Conservation (phyloP, 768 basidiomycete species). For the Agaricus subrufescens region DNA sequence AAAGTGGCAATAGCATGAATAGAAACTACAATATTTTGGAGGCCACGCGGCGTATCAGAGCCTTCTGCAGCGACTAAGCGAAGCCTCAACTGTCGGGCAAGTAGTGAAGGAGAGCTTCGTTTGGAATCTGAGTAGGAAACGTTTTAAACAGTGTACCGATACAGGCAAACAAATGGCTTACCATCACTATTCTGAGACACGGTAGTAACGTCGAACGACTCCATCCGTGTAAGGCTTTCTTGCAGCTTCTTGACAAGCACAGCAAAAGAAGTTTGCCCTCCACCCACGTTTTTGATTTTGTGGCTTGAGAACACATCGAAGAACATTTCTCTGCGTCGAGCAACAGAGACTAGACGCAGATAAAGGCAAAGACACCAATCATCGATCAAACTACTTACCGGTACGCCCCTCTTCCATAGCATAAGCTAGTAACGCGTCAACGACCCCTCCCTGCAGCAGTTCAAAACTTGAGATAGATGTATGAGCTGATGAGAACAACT, state of each 20-base stretch:
- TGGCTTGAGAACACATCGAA: conserved; percentile 71
- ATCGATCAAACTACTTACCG: conserved; percentile 35
- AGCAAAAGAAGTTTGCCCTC: conserved; percentile 56
- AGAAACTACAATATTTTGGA: conserved; percentile 91
- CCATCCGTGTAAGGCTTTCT: conserved; percentile 92
- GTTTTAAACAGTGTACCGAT: conserved; percentile 2
- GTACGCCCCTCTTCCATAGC: conserved; percentile 63
- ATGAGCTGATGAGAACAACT: conserved; percentile 70
- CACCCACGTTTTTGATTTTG: conserved; percentile 36
- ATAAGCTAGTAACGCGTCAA: conserved; percentile 81
- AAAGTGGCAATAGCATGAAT: conserved; percentile 98
- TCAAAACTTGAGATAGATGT: conserved; percentile 94
- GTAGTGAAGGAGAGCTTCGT: conserved; percentile 82
- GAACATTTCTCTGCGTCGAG: conserved; percentile 71
- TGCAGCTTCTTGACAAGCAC: conserved; percentile 93
- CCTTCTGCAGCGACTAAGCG: conserved; percentile 88
- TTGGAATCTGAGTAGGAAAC: conserved; percentile 61
- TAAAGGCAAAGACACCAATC: background rate
- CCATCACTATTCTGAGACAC: conserved; percentile 81
- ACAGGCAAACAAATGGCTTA: conserved; percentile 26
- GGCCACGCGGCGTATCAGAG: conserved; percentile 78
- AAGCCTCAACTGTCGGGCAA: conserved; percentile 90
- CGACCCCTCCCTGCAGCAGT: conserved; percentile 87
- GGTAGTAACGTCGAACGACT: conserved; percentile 91
- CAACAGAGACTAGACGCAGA: conserved; percentile 48